These are phyloP conservation scores for Triadica sebifera DNA, from an alignment of 345 rosid genomes.

Conservation along the genomic window DNA sequence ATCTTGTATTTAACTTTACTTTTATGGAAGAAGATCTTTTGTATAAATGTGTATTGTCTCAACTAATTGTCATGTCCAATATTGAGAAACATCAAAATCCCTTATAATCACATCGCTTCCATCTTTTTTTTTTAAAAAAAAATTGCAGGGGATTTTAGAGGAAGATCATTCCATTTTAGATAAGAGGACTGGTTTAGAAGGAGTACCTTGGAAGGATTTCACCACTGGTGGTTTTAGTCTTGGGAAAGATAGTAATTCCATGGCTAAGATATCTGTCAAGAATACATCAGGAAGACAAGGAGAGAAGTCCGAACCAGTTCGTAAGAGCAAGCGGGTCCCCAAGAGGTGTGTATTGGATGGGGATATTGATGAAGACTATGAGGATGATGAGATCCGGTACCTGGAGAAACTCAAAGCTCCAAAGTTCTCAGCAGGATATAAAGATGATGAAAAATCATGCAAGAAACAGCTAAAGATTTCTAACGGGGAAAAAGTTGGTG, in stretches of 20 bases:
- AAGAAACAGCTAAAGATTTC: constrained; percentile 62
- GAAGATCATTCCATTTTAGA: constrained; percentile 41
- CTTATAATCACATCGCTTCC: constrained; percentile 22
- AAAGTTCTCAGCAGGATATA: constrained; percentile 39
- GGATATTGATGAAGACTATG: constrained; percentile 59
- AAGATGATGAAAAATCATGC: constrained; percentile 51
- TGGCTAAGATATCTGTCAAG: constrained; percentile 49
- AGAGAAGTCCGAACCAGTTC: constrained; percentile 52
- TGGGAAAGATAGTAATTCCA: constrained; percentile 52
- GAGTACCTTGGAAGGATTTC: constrained; percentile 77
- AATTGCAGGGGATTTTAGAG: constrained; percentile 57
- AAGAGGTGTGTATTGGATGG: constrained; percentile 62
- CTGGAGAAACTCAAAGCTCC: constrained; percentile 70
- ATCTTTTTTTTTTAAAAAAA: constrained; percentile 4
- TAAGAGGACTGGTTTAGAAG: constrained; percentile 59
- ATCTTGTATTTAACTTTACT: neutral
- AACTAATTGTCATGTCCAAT: constrained; percentile 9
- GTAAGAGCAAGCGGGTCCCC: constrained; percentile 74
- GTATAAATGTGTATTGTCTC: constrained; percentile 20
- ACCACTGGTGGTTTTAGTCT: constrained; percentile 48
- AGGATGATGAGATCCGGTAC: constrained; percentile 83
- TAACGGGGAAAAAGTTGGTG: constrained; percentile 41
- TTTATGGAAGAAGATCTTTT: constrained; percentile 29
- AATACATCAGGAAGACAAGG: constrained; percentile 47
- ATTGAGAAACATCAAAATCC: constrained; percentile 19